Evolutionary conservation across 202 grass and related monocot species (phyloP).

Genomic region (Schoenoplectus triqueter): DNA sequence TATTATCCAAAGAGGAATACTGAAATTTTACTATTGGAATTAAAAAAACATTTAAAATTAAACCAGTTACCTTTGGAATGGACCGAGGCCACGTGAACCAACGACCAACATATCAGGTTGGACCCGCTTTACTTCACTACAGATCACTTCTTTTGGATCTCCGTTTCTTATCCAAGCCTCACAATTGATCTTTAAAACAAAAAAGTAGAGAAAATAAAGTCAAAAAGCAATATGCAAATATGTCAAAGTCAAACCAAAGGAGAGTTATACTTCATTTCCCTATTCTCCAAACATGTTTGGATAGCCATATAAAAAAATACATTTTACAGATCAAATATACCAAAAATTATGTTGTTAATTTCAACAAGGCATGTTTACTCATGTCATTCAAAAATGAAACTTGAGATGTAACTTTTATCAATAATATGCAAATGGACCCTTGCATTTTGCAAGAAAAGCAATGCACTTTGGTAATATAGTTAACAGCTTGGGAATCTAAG

Average conservation of each 20-base stretch:
- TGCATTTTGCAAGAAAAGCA: constrained; percentile 13
- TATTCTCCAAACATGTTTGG: background rate
- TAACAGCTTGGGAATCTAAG: background rate
- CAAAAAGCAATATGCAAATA: constrained; percentile 27
- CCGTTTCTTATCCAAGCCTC: constrained; percentile 84
- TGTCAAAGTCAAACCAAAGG: background rate
- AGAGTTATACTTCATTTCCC: background rate
- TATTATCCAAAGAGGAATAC: constrained; percentile 13
- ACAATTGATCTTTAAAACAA: constrained; percentile 60
- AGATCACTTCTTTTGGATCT: constrained; percentile 90
- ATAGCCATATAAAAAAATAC: background rate
- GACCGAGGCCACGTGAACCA: constrained; percentile 87
- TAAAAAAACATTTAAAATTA: background rate
- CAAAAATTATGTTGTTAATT: background rate
- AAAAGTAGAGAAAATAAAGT: constrained; percentile 18
- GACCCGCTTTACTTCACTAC: constrained; percentile 79
- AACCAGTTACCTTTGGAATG: constrained; percentile 80
- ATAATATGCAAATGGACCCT: background rate
- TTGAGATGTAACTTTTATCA: constrained; percentile 4
- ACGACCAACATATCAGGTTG: constrained; percentile 88
- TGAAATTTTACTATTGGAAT: constrained; percentile 3
- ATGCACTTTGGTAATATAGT: background rate
- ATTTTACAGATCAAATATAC: background rate
- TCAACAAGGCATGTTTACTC: background rate
- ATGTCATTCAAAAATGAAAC: background rate